Evolutionary conservation across 768 basidiomycete genomes (phyloP).

Genomic region (Boletus coccyginus): DNA sequence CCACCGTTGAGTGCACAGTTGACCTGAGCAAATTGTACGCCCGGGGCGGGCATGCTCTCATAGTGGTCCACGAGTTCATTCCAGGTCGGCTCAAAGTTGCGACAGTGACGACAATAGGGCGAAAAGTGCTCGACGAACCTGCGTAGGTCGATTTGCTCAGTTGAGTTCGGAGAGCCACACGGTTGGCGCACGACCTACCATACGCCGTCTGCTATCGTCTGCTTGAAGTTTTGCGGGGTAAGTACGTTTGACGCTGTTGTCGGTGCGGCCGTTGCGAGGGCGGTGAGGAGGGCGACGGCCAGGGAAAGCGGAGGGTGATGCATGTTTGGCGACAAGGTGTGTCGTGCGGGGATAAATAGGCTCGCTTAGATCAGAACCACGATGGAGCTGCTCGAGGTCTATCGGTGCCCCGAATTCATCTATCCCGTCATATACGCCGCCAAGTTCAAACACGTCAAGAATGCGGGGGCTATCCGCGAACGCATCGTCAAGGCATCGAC

Average conservation of each 20-base stretch:
- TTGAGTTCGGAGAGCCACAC: background rate
- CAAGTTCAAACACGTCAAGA: conserved; percentile 64
- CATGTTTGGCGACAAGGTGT: background rate
- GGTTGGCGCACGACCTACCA: conserved; percentile 40
- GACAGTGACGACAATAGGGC: conserved; percentile 82
- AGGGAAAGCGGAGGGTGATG: conserved; percentile 20
- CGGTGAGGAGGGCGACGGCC: conserved; percentile 29
- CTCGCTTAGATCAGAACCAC: conserved; percentile 2
- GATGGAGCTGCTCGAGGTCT: conserved; percentile 49
- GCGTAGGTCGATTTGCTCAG: background rate
- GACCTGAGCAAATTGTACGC: conserved; percentile 73
- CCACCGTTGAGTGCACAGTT: conserved; percentile 79
- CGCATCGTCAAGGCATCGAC: conserved; percentile 72
- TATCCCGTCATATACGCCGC: conserved; percentile 52
- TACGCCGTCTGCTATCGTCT: conserved; percentile 51
- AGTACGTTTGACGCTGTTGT: conserved; percentile 37
- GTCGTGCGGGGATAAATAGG: background rate
- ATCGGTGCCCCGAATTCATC: conserved; percentile 52
- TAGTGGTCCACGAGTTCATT: conserved; percentile 56
- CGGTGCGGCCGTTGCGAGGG: conserved; percentile 35
- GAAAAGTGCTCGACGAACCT: conserved; percentile 88
- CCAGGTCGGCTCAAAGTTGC: conserved; percentile 81
- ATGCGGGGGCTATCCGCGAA: conserved; percentile 55
- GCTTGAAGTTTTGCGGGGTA: conserved; percentile 58
- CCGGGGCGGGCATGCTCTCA: conserved; percentile 36